These are phyloP conservation scores for Scolecobasidium constrictum DNA, from an alignment of 2,329 filamentous ascomycete genomes.

Conservation along the genomic window DNA sequence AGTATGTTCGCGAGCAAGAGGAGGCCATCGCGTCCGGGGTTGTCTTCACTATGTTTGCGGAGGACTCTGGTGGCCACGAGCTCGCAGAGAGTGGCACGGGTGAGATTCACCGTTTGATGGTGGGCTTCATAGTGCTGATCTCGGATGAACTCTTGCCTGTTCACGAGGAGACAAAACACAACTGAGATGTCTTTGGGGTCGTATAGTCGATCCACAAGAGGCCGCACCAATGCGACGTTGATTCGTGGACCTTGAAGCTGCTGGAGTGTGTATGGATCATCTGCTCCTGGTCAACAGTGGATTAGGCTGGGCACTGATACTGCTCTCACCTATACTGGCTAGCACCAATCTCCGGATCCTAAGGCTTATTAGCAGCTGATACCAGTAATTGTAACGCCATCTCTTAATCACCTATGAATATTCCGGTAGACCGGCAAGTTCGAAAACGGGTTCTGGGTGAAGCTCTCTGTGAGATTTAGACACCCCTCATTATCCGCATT, in stretches of 20 bases:
- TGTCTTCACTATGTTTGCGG: slow-evolving; percentile 67
- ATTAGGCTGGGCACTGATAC: neutral
- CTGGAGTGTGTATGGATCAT: slow-evolving; percentile 58
- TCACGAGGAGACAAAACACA: slow-evolving; percentile 76
- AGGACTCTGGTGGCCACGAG: slow-evolving; percentile 68
- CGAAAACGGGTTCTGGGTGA: slow-evolving; percentile 3
- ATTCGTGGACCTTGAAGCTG: slow-evolving; percentile 73
- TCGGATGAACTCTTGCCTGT: slow-evolving; percentile 66
- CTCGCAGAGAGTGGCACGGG: slow-evolving; percentile 68
- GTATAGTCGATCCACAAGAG: slow-evolving; percentile 74
- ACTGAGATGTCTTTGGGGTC: slow-evolving; percentile 70
- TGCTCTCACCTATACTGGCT: slow-evolving; percentile 31
- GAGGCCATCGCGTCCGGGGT: slow-evolving; percentile 58
- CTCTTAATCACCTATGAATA: slow-evolving; percentile 10
- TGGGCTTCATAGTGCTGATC: slow-evolving; percentile 68
- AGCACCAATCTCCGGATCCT: slow-evolving; percentile 35
- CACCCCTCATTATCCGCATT: slow-evolving; percentile 8
- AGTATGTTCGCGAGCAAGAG: slow-evolving; percentile 68
- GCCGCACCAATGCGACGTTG: slow-evolving; percentile 69
- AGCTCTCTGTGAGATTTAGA: neutral
- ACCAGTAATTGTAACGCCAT: neutral
- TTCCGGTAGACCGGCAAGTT: slow-evolving; percentile 10
- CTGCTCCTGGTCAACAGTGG: slow-evolving; percentile 19
- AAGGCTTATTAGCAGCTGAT: neutral
- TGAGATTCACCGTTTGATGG: slow-evolving; percentile 71